Base-by-base conservation (phyloP, 1,139 yeast genomes). In the Diutina neorugosa region DNA sequence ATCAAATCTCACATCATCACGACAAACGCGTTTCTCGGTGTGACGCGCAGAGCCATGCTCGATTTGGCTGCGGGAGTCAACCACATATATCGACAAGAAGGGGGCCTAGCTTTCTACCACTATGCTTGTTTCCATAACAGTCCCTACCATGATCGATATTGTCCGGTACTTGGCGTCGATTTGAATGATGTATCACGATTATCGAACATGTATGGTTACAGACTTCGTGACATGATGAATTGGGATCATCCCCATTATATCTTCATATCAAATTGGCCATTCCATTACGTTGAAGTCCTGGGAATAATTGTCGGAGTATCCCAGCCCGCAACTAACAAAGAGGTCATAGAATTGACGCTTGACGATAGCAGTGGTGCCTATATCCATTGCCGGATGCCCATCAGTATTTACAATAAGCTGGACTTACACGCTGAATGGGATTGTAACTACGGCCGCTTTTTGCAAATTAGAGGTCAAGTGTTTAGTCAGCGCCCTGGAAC, bases 341-440 rank as follows among this genome's bases (percentile, higher is more conserved):
- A 31, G 14, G 12, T 2, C 31, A 12, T 9, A 7, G 4, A 6
- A 3, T 21, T 20, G 19, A 14, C 3, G n/a, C 34, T 44, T n/a
- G 48, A 44, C 21, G 48, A 44, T 44, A 21, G 48, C n/a, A 23
- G 48, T 44, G 48, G 48, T 7, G 5, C 43, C 18, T 40, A 40
- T n/a, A 18, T n/a, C 43, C 5, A 31, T 4, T 31, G 37, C 37
- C 14, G 37, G 37, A 14, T 31, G 14, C 37, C 37, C 12, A 31
- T 3, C n/a, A 31, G 37, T 31, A n/a, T 31, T 11, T 31, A 31
- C 37, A 14, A 31, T 11, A 31, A 31, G 37, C 37, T 31, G 37
- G 37, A 31, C n/a, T 31, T 31, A 31, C n/a, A 31, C n/a, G 37
- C 37, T 31, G 37, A 31, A 11, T 31, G 37, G n/a, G 37, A 31